Conservation (phyloP, 1,139 yeast genomes). For the Geotrichum armillariae region DNA sequence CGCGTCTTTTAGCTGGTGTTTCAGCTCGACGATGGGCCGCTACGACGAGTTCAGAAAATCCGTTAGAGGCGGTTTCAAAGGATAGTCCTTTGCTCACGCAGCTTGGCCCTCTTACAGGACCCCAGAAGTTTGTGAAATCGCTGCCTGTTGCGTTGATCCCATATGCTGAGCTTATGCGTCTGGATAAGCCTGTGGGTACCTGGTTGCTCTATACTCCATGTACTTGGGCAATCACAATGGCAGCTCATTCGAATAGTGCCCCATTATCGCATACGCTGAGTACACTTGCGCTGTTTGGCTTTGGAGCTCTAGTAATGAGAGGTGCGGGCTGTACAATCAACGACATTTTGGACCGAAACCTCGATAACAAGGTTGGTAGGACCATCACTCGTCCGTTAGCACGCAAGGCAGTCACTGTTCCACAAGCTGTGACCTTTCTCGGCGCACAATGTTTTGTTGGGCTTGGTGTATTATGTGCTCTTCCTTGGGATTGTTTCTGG, state of each 20-base stretch:
- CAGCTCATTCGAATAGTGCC: conserved; percentile 71
- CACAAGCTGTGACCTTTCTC: conserved; percentile 72
- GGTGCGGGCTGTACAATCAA: conserved; percentile 98
- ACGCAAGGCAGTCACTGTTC: conserved; percentile 72
- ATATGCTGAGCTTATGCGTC: conserved; percentile 84
- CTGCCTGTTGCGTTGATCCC: conserved; percentile 79
- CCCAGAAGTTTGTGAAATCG: conserved; percentile 47
- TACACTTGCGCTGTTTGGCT: conserved; percentile 64
- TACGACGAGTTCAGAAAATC: conserved; percentile 2
- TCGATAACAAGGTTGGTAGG: conserved; percentile 83
- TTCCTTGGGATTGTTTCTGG: conserved; percentile 81
- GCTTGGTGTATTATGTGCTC: conserved; percentile 62
- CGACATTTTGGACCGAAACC: conserved; percentile 78
- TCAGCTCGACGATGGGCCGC: conserved; percentile 18
- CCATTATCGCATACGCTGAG: conserved; percentile 60
- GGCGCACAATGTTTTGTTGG: conserved; percentile 81
- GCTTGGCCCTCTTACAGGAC: conserved; percentile 26
- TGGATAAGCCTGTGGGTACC: conserved; percentile 95
- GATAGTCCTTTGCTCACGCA: conserved; percentile 21
- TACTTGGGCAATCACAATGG: conserved; percentile 82
- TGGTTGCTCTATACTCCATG: conserved; percentile 78
- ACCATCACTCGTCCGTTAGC: conserved; percentile 91
- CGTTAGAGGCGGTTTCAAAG: conserved; percentile 13
- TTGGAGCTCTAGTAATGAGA: conserved; percentile 89
- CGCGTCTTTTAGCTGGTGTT: background rate